Percentiles rank a stretch among this genome's conserved stretches.
phyloP scores from a whole-genome alignment of 441 rosid species.

The Gossypium aridum region DNA sequence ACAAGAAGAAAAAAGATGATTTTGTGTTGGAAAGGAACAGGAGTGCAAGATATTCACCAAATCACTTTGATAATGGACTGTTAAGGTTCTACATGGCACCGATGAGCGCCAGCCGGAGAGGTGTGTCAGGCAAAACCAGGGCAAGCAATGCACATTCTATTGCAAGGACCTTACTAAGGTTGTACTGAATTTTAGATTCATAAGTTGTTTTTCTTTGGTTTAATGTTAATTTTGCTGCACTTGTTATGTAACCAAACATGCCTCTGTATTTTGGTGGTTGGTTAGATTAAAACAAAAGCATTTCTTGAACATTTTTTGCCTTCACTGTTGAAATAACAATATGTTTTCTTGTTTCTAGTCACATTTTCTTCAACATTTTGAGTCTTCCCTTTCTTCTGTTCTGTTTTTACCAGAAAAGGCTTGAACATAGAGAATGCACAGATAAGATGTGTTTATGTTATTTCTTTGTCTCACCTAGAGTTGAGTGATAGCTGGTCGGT shows the following conservation, averaged over 20 bases:
- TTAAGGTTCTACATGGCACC: slow-evolving; percentile 80
- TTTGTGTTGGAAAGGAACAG: slow-evolving; percentile 70
- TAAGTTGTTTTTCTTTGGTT: slow-evolving; percentile 35
- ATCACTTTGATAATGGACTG: slow-evolving; percentile 69
- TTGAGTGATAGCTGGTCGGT: slow-evolving; percentile 15
- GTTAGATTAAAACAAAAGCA: slow-evolving; percentile 32
- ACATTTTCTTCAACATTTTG: not conserved
- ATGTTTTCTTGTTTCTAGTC: slow-evolving; percentile 13
- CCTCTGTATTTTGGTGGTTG: slow-evolving; percentile 54
- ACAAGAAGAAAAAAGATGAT: slow-evolving; percentile 61
- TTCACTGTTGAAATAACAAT: slow-evolving; percentile 41
- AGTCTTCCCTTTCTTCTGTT: slow-evolving; percentile 5
- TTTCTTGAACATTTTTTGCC: slow-evolving; percentile 41
- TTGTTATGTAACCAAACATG: slow-evolving; percentile 50
- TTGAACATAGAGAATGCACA: slow-evolving; percentile 13
- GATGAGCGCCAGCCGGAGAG: slow-evolving; percentile 66
- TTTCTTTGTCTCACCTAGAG: slow-evolving; percentile 17
- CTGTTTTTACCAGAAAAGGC: slow-evolving; percentile 18
- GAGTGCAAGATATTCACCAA: slow-evolving; percentile 86
- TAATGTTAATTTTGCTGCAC: slow-evolving; percentile 51
- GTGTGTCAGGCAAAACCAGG: slow-evolving; percentile 56
- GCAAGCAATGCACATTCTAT: slow-evolving; percentile 82
- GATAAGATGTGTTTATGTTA: slow-evolving; percentile 3
- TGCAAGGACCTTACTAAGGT: slow-evolving; percentile 76
- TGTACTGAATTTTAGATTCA: slow-evolving; percentile 62